A percentile compares a stretch with the other conserved stretches of the same genome.
These are phyloP conservation scores for Betula pendula DNA, from an alignment of 306 rosid genomes.

Conservation along the genomic window DNA sequence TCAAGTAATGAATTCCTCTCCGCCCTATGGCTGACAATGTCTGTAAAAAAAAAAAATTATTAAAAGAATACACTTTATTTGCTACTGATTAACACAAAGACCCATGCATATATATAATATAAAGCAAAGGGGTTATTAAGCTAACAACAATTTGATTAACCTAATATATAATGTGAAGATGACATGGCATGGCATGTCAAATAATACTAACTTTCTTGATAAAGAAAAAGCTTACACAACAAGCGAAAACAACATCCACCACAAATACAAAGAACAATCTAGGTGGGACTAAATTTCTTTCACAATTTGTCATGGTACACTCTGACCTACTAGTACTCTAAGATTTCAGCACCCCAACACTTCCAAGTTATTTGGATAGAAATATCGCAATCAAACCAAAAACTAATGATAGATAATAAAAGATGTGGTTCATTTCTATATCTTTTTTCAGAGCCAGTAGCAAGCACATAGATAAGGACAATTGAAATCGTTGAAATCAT, in stretches of 20 bases:
- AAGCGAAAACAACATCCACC: background rate
- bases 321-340: background rate
- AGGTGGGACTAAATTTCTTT: background rate
- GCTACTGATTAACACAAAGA: background rate
- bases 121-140: background rate
- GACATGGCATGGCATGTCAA: background rate
- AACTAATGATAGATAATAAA: background rate
- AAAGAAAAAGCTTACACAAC: background rate
- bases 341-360: background rate
- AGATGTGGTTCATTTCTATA: background rate
- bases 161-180: background rate
- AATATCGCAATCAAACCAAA: background rate
- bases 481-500: too few species aligned
- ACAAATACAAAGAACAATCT: background rate
- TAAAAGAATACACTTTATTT: slow-evolving; percentile 15
- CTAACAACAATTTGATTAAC: background rate
- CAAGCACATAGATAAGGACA: too few species aligned
- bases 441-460: background rate
- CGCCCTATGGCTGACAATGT: slow-evolving; percentile 56
- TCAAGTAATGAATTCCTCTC: slow-evolving; percentile 63
- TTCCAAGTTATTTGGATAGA: background rate
- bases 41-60: slow-evolving; percentile 25
- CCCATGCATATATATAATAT: background rate
- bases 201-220: background rate
- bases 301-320: background rate